Evolutionary conservation across 371 early-diverging fungal genomes (phyloP), one percentile per base, ranked within the genome.

Genomic region (Rhizopus delemar): DNA sequence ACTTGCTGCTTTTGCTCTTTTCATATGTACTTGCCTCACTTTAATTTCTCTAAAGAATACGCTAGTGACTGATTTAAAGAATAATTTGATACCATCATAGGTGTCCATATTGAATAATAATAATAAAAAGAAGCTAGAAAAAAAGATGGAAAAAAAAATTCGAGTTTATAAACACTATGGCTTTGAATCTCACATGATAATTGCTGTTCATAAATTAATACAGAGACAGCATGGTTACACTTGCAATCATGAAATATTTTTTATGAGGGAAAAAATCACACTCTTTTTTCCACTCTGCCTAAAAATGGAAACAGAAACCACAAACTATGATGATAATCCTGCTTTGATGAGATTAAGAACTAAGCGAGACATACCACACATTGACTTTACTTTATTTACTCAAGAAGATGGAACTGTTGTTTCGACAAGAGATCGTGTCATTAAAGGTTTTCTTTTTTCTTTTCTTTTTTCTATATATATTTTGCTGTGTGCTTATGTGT

Each of bases 31-130:
- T 39, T 56, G 48, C 57, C 48, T 56, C 7, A 74, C 71, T 36
- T 77, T 80, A 8, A 92, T 78, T 62, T 92, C 92, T 41, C 90
- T 78, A 71, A 90, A 90, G 63, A 90, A 90, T 60, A 88, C 73
- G 34, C 69, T 65, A 15, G 86, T 69, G 1, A 77, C 67, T 6
- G 63, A 46, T 28, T 51, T 59, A 48, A 69, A 74, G 29, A 53
- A 49, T 16, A 32, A 8, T 12, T 56, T 57, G 11, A 74, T 55
- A 15, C 53, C 52, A 31, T 46, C 43, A 50, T 74, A 74, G 22
- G 71, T 53, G 43, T 65, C 55, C 33, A 54, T 15, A 51, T 45
- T 46, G 35, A 45, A 46, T 31, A 36, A 43, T 2, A 28, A 9
- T 5, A 28, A 33, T 15, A 32, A 31, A 55, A 43, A 32, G 41